phyloP scores from a whole-genome alignment of 768 basidiomycete species.

The Panaeolus cyanescens region DNA sequence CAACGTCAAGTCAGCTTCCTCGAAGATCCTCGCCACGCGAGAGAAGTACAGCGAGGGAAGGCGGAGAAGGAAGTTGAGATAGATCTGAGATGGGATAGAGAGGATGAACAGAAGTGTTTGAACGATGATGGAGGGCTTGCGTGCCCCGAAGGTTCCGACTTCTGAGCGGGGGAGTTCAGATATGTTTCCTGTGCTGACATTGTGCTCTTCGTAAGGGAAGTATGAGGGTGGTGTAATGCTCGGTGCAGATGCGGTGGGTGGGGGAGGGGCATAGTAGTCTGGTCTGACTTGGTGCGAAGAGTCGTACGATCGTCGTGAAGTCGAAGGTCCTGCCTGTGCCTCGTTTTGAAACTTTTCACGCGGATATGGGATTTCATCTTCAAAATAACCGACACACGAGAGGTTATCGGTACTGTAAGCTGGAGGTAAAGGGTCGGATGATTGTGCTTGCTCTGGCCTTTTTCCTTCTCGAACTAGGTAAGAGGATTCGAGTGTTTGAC shows the following conservation, averaged over 20 bases:
- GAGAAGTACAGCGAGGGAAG: constrained; percentile 71
- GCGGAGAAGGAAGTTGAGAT: constrained; percentile 48
- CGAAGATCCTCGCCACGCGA: constrained; percentile 66
- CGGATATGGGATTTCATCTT: neutral
- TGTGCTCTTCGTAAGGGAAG: neutral
- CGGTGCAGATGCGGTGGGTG: neutral
- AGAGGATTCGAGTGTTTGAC: neutral
- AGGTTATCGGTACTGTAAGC: neutral
- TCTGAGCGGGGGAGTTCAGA: neutral
- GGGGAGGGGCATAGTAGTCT: neutral
- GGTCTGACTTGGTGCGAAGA: neutral
- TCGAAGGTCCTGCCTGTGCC: neutral
- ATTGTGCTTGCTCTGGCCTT: neutral
- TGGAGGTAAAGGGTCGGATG: neutral
- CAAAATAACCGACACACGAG: neutral
- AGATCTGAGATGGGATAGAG: constrained; percentile 30
- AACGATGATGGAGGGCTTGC: neutral
- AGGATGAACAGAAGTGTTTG: constrained; percentile 18
- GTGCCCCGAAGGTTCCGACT: neutral
- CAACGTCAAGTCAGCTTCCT: constrained; percentile 64
- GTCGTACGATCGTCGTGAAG: neutral
- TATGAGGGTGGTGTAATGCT: neutral
- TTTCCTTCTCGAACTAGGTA: neutral
- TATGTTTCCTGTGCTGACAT: neutral
- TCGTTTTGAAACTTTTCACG: neutral